Percentiles rank a stretch among this genome's conserved stretches.
These are phyloP conservation scores for Sanghuangporus baumii DNA, from an alignment of 1,284 basidiomycete genomes.

Conservation along the genomic window DNA sequence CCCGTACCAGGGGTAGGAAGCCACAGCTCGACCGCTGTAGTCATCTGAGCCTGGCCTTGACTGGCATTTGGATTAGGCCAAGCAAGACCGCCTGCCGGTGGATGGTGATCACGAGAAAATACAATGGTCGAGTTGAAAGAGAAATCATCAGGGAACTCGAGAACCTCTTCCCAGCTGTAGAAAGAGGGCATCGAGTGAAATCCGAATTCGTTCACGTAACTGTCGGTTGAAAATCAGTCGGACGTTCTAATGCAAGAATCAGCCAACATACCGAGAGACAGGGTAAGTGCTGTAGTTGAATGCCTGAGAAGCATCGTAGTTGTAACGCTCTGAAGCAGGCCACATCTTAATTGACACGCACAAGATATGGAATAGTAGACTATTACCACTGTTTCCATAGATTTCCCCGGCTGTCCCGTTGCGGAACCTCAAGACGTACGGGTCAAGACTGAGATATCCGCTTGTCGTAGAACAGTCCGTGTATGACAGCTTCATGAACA, in stretches of 20 bases:
- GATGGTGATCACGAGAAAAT: constrained; percentile 54
- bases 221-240: constrained; percentile 16
- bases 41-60: constrained; percentile 52
- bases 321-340: constrained; percentile 41
- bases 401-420: constrained; percentile 47
- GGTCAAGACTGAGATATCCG: constrained; percentile 52
- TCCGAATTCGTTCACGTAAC: constrained; percentile 62
- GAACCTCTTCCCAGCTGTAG: constrained; percentile 56
- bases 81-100: constrained; percentile 46
- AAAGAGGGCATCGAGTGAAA: constrained; percentile 65
- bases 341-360: neutral
- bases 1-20: constrained; percentile 45
- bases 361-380: neutral
- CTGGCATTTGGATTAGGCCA: constrained; percentile 56
- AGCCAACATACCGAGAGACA: constrained; percentile 34
- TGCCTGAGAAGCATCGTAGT: constrained; percentile 48
- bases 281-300: constrained; percentile 56
- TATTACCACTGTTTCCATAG: constrained; percentile 51
- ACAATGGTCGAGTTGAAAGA: constrained; percentile 57
- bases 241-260: neutral
- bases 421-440: constrained; percentile 47
- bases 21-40: constrained; percentile 45
- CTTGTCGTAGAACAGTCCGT: constrained; percentile 58
- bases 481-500: constrained; percentile 41
- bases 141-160: constrained; percentile 45